Evolutionary conservation across 129 eudicot species (phyloP).

Genomic region (Chrysanthemum makinoi): DNA sequence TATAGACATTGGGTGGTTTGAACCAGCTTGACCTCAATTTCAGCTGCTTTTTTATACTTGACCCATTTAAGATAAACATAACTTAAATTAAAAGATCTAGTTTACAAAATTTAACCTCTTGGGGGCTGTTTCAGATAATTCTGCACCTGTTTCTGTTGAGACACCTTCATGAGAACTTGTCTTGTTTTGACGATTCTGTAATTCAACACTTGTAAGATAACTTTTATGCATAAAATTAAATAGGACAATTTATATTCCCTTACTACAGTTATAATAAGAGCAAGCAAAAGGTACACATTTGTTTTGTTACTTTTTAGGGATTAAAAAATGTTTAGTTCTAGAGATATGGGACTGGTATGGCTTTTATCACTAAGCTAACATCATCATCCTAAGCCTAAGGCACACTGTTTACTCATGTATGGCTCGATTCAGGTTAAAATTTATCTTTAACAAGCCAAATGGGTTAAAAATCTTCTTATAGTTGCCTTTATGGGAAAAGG

Average conservation of each 20-base stretch:
- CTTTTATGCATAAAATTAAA: neutral
- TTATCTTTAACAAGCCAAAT: too few species aligned
- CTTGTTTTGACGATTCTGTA: slow-evolving; percentile 91
- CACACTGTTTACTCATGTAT: too few species aligned
- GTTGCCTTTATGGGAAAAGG: too few species aligned
- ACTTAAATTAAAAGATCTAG: neutral
- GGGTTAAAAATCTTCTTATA: too few species aligned
- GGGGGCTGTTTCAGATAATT: slow-evolving; percentile 36
- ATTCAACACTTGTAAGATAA: slow-evolving; percentile 13
- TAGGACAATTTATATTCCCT: neutral
- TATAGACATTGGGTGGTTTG: neutral
- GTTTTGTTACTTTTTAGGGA: neutral
- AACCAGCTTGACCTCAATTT: neutral
- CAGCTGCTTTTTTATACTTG: neutral
- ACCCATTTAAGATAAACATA: neutral
- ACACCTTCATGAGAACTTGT: slow-evolving; percentile 48
- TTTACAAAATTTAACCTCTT: slow-evolving; percentile 36
- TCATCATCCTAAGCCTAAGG: neutral
- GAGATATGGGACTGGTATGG: neutral
- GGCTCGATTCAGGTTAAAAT: too few species aligned
- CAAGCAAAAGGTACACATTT: neutral
- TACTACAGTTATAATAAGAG: neutral
- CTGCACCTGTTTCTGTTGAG: slow-evolving; percentile 33
- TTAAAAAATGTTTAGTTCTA: neutral
- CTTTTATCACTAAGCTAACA: slow-evolving; percentile 4